Base-by-base conservation (phyloP, 768 basidiomycete genomes). In the Collybia sordida region DNA sequence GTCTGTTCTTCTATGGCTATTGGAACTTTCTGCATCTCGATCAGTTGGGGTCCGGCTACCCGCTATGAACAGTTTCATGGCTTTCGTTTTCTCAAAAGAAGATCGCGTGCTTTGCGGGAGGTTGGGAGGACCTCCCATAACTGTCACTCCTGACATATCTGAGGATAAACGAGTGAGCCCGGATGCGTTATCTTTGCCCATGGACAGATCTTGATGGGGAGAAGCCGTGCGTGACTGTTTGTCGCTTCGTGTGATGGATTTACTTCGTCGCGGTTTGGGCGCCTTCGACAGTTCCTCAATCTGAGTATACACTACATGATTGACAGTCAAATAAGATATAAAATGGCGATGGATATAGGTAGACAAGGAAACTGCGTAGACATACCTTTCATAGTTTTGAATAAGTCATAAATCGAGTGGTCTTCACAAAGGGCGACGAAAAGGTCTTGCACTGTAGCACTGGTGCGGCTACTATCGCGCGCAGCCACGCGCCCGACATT, bases 351-450 rank as follows among this genome's bases (percentile, higher is more conserved):
- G 15, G 34, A 25, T 36, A 22, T 22, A 19, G 14, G 22, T 38
- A 31, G 34, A 36, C 47, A 25, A n/a, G 35, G 27, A 28, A 37
- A 50, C 11, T 35, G 50, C 52, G 58, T 42, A 41, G 48, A 67
- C 78, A 56, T 56, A 91, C 94, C 88, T 73, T 88, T 82, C 89
- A 95, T 90, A 19, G 80, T 76, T 68, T 84, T 90, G 71, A 95
- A 94, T 51, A 90, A 77, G 22, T 80, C 81, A 70, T 93, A 97
- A 42, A 96, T 81, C 42, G 84, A 75, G 57, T 90, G 86, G 67
- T 97, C 95, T 69, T 97, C 95, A 53, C 91, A 93, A 14, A 97
- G 74, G 0, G 93, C 93, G 15, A 85, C 77, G 64, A 93, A 94
- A 39, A 98, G 71, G 65, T 97, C 93, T 52, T 90, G 83, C 7